Conservation (phyloP, 345 rosid species). For the Geranium brycei region DNA sequence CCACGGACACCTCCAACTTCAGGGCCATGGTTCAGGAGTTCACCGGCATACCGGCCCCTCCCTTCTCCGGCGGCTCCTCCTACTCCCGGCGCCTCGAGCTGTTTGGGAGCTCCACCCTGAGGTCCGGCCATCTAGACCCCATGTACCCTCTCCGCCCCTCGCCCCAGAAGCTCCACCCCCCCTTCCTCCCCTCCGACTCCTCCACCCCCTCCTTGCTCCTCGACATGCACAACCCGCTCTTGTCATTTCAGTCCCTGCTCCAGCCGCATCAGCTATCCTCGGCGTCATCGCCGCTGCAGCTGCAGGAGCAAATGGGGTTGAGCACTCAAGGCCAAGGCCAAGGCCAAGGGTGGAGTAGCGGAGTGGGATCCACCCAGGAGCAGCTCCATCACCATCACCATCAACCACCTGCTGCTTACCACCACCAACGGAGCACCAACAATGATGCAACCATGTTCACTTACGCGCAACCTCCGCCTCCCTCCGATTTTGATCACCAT, state of each 20-base stretch:
- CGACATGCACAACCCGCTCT: conserved; percentile 40
- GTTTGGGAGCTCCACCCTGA: conserved; percentile 37
- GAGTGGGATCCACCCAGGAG: no score
- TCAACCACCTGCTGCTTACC: no score
- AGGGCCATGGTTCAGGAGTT: conserved; percentile 97
- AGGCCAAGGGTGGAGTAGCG: no score
- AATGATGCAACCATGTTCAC: background rate
- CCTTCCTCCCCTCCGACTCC: conserved; percentile 17
- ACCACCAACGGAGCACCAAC: background rate
- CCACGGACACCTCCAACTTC: conserved; percentile 83
- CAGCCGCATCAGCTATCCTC: conserved; percentile 41
- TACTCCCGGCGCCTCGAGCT: conserved; percentile 60
- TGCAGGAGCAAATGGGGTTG: conserved; percentile 7
- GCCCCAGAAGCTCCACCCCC: conserved; percentile 16
- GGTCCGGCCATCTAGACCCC: conserved; percentile 23
- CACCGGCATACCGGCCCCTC: conserved; percentile 90
- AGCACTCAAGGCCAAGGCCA: background rate
- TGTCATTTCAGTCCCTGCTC: conserved; percentile 53
- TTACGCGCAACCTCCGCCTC: conserved; percentile 11
- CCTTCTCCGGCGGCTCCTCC: conserved; percentile 45
- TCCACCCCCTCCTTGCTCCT: conserved; percentile 5
- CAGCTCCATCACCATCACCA: background rate
- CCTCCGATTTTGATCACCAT: conserved; percentile 14
- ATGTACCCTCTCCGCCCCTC: conserved; percentile 23
- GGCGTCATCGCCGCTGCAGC: no score